Percentiles rank a stretch among this genome's conserved stretches.
phyloP scores from a whole-genome alignment of 768 basidiomycete genomes.

The Cystobasidium onofrii region DNA sequence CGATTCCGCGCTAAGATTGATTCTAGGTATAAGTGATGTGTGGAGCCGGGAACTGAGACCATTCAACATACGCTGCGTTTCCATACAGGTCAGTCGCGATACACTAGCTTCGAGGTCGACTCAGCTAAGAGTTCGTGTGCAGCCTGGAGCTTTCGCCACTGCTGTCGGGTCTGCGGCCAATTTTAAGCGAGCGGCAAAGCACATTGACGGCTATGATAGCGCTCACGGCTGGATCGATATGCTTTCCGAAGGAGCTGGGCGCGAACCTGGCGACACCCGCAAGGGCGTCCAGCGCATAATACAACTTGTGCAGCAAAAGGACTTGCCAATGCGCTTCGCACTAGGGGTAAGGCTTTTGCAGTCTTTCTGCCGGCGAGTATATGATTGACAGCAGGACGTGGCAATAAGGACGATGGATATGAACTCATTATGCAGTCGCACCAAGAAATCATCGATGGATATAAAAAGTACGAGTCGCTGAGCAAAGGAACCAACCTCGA shows the following conservation, averaged over 20 bases:
- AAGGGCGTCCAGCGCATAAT: slow-evolving; percentile 16
- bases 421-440: background rate
- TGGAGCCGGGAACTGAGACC: slow-evolving; percentile 11
- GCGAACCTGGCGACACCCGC: slow-evolving; percentile 12
- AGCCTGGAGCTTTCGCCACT: slow-evolving; percentile 25
- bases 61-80: slow-evolving; percentile 18
- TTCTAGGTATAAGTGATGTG: slow-evolving; percentile 14
- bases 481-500: background rate
- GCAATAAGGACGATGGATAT: background rate
- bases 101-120: background rate
- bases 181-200: background rate
- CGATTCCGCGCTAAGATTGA: too few relatives aligned
- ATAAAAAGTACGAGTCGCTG: background rate
- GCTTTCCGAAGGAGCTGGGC: background rate
- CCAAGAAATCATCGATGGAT: background rate
- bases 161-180: background rate
- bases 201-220: slow-evolving; percentile 15
- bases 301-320: slow-evolving; percentile 9
- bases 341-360: slow-evolving; percentile 12
- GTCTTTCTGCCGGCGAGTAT: background rate
- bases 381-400: background rate
- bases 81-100: background rate
- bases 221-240: background rate
- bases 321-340: slow-evolving; percentile 12
- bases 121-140: background rate